Evolutionary conservation across 2,329 filamentous ascomycete genomes (phyloP).

Genomic region (Allantophomopsis cytisporea): DNA sequence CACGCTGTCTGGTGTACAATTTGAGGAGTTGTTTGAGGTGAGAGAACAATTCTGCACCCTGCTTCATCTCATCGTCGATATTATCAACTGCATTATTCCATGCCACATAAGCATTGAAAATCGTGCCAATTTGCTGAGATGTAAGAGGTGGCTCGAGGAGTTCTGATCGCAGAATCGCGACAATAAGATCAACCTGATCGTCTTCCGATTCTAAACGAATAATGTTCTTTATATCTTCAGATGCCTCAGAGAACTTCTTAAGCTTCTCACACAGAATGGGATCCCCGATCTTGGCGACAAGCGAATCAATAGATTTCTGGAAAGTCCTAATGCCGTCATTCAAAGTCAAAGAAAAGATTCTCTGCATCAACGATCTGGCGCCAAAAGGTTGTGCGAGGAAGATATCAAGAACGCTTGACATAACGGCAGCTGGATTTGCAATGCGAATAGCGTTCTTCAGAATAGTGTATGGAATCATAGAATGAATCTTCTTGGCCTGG

Average conservation of each 20-base stretch:
- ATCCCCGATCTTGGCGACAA: slow-evolving; percentile 71
- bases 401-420: slow-evolving; percentile 88
- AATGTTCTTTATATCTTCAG: slow-evolving; percentile 59
- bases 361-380: slow-evolving; percentile 76
- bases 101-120: slow-evolving; percentile 91
- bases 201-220: slow-evolving; percentile 60
- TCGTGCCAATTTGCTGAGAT: slow-evolving; percentile 62
- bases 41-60: slow-evolving; percentile 85
- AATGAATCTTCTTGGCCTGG: slow-evolving; percentile 88
- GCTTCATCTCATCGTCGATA: slow-evolving; percentile 73
- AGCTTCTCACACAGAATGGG: slow-evolving; percentile 68
- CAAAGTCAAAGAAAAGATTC: slow-evolving; percentile 85
- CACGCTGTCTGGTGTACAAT: slow-evolving; percentile 76
- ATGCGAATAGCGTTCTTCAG: slow-evolving; percentile 96
- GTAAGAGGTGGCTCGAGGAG: slow-evolving; percentile 58
- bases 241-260: slow-evolving; percentile 61
- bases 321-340: slow-evolving; percentile 81
- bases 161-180: slow-evolving; percentile 72
- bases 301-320: slow-evolving; percentile 72
- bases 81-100: slow-evolving; percentile 94
- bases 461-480: slow-evolving; percentile 80
- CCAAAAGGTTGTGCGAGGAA: slow-evolving; percentile 95
- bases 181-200: slow-evolving; percentile 74
- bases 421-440: slow-evolving; percentile 90
- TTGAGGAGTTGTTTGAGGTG: slow-evolving; percentile 92